Conservation (phyloP, 2,329 filamentous ascomycete species). For the Penicillium sp. region DNA sequence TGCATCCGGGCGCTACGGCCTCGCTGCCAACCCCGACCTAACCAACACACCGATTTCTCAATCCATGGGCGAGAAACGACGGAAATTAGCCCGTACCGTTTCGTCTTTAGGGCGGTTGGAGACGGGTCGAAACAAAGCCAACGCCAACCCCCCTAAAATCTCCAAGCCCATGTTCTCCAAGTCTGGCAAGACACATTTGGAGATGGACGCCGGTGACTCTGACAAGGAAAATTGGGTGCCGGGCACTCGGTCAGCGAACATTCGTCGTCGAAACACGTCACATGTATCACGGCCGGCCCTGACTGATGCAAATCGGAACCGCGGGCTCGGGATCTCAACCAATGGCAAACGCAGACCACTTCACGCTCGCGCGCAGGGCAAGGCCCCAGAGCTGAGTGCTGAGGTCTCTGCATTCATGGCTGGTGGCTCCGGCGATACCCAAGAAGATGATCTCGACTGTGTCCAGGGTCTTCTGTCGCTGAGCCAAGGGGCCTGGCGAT, state of each 20-base stretch:
- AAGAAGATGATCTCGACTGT: slow-evolving; percentile 81
- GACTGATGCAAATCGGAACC: slow-evolving; percentile 43
- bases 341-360: slow-evolving; percentile 31
- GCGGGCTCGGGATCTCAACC: slow-evolving; percentile 26
- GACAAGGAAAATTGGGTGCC: slow-evolving; percentile 92
- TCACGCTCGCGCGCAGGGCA: slow-evolving; percentile 34
- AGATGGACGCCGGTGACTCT: slow-evolving; percentile 67
- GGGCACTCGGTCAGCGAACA: slow-evolving; percentile 46
- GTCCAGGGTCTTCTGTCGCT: slow-evolving; percentile 85
- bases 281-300: slow-evolving; percentile 45
- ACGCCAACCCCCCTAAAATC: slow-evolving; percentile 30
- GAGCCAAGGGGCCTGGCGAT: slow-evolving; percentile 89
- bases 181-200: slow-evolving; percentile 39
- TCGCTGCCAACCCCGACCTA: slow-evolving; percentile 42
- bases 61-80: slow-evolving; percentile 55
- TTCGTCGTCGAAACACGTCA: slow-evolving; percentile 35
- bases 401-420: slow-evolving; percentile 77
- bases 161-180: slow-evolving; percentile 28
- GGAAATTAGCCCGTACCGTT: slow-evolving; percentile 61
- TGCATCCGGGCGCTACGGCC: slow-evolving; percentile 58
- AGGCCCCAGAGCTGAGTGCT: slow-evolving; percentile 53
- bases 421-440: slow-evolving; percentile 59
- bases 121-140: slow-evolving; percentile 43
- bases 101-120: slow-evolving; percentile 68
- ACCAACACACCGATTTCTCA: slow-evolving; percentile 54